Evolutionary conservation across 1,284 basidiomycete genomes (phyloP), one percentile per base, ranked within the genome.

Genomic region (Fomes fomentarius): DNA sequence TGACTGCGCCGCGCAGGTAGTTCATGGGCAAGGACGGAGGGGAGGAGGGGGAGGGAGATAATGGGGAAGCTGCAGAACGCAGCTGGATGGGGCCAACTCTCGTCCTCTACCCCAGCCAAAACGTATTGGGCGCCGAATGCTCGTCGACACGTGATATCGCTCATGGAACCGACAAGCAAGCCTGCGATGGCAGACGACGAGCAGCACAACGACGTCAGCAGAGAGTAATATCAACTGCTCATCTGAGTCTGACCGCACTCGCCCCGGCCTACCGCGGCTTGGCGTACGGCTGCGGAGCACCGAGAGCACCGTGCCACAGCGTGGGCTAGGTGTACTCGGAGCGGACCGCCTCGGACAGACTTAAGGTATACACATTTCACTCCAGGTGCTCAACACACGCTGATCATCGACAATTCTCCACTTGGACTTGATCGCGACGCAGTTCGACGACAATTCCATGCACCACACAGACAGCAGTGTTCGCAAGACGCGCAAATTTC

Each of bases 1-100:
- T 91, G 67, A 92, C 85, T 37, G 90, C 89, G 56, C 90, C 89
- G 61, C 90, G 86, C 65, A 92, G 75, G 70, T 92, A 92, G 76
- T 92, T 91, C 89, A 91, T 90, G 48, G 66, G 37, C 41, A 44
- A 41, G 34, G 57, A 48, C 35, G 52, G 35, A 48, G 33, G 30
- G 38, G 42, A 38, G 44, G 53, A 39, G 19, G 26, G 24, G 37
- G 34, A 30, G 21, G 47, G 22, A 40, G 39, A 30, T 12, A 12
- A 37, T n/a, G 33, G 34, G 51, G 42, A 41, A 34, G 42, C 30
- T 50, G 45, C 48, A 41, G 41, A 38, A 48, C 40, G 45, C 47
- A 15, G 46, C 53, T 40, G 38, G 51, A 61, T 61, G 56, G 60
- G 60, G 60, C 11, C 41, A 34, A 34, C 51, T 54, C 56, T 54